Evolutionary conservation across 768 basidiomycete genomes (phyloP).

Genomic region (Mycena alexandri): DNA sequence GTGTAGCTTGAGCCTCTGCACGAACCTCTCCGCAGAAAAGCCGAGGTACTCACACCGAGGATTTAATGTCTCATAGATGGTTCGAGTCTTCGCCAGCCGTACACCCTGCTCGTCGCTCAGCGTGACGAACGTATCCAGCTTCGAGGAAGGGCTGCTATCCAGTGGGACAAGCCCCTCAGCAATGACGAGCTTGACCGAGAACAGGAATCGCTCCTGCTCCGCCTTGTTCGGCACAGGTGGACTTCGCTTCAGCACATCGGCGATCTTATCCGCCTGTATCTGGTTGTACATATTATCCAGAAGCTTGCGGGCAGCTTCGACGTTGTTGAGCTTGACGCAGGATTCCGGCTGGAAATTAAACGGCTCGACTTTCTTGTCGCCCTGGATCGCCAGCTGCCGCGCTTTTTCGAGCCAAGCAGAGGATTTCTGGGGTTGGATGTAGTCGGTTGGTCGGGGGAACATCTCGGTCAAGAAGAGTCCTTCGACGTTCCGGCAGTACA

Average conservation of each 20-base stretch:
- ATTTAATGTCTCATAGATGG: conserved; percentile 89
- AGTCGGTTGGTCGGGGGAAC: conserved; percentile 87
- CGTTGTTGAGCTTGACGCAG: conserved; percentile 97
- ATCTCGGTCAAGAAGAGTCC: conserved; percentile 94
- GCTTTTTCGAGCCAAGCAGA: conserved; percentile 92
- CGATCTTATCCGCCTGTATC: conserved; percentile 89
- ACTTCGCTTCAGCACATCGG: conserved; percentile 68
- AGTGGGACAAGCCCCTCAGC: conserved; percentile 89
- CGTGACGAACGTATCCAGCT: conserved; percentile 92
- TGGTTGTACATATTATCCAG: conserved; percentile 96
- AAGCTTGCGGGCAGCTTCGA: conserved; percentile 90
- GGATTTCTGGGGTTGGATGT: conserved; percentile 86
- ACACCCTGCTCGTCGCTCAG: conserved; percentile 93
- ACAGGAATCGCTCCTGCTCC: conserved; percentile 80
- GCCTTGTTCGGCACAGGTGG: conserved; percentile 83
- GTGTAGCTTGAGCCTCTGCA: conserved; percentile 34
- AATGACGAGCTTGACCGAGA: conserved; percentile 93
- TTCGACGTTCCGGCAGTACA: conserved; percentile 91
- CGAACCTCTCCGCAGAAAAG: conserved; percentile 10
- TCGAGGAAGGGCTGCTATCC: conserved; percentile 83
- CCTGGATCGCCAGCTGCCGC: conserved; percentile 76
- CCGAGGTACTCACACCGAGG: conserved; percentile 82
- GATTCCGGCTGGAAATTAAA: conserved; percentile 96
- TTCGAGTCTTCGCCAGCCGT: conserved; percentile 93
- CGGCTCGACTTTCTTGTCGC: conserved; percentile 93